Conservation (phyloP, 169 alveolate genomes). For the Plasmodium gallinaceum region DNA sequence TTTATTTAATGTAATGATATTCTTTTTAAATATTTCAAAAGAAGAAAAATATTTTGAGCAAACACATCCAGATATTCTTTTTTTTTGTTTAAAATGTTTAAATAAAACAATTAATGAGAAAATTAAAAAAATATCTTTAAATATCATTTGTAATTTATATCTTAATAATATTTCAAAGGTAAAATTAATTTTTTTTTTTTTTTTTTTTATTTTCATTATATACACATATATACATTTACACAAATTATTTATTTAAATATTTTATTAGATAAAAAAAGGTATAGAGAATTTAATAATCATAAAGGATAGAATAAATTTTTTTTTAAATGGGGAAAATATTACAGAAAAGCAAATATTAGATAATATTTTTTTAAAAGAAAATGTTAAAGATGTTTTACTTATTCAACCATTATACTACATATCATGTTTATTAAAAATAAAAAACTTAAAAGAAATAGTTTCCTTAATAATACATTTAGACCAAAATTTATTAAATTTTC, state of each 20-base stretch:
- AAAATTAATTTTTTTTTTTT: background rate
- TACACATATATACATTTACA: background rate
- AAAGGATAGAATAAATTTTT: slow-evolving; percentile 22
- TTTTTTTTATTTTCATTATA: background rate
- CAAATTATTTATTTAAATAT: background rate
- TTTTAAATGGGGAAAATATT: background rate
- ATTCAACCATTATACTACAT: slow-evolving; percentile 14
- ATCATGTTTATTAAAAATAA: slow-evolving; percentile 32
- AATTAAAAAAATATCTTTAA: slow-evolving; percentile 33
- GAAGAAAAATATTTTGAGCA: slow-evolving; percentile 55
- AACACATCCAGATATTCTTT: background rate
- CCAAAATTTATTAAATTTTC: slow-evolving; percentile 5
- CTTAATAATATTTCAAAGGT: slow-evolving; percentile 66
- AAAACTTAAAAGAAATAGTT: slow-evolving; percentile 15
- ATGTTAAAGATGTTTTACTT: slow-evolving; percentile 2
- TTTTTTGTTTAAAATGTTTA: slow-evolving; percentile 20
- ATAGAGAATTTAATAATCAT: slow-evolving; percentile 6
- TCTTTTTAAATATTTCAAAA: slow-evolving; percentile 38
- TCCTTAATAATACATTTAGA: slow-evolving; percentile 18
- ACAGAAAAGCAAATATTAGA: background rate
- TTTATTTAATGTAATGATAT: slow-evolving; percentile 7
- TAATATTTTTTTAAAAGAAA: background rate
- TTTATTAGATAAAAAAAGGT: slow-evolving; percentile 26
- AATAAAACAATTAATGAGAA: slow-evolving; percentile 19
- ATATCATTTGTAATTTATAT: slow-evolving; percentile 38